phyloP scores from a whole-genome alignment of 371 early-diverging fungal genomes.

The Funneliformis caledonium region DNA sequence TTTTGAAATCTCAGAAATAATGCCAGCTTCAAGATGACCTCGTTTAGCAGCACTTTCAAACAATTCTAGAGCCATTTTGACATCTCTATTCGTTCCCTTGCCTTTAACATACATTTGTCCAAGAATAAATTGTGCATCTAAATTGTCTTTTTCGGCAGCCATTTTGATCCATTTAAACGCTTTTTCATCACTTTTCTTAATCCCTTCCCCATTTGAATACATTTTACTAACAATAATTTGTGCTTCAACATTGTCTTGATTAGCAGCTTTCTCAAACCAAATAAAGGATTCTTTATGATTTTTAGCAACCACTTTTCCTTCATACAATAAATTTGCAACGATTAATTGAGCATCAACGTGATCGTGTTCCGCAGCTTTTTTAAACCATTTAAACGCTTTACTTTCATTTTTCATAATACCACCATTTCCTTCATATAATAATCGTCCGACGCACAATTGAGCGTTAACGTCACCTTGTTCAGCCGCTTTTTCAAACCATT shows the following conservation, averaged over 20 bases:
- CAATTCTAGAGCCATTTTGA: too few species aligned
- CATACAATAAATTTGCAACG: too few species aligned
- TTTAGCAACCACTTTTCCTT: too few species aligned
- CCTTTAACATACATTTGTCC: too few species aligned
- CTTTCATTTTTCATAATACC: slow-evolving; percentile 65
- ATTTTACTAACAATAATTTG: not conserved
- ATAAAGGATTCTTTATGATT: not conserved
- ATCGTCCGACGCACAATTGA: not conserved
- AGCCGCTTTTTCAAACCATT: too few species aligned
- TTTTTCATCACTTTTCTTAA: slow-evolving; percentile 1
- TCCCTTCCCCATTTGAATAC: not conserved
- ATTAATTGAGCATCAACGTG: slow-evolving; percentile 73
- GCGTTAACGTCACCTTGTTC: too few species aligned
- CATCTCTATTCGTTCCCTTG: too few species aligned
- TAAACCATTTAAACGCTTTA: slow-evolving; percentile 69
- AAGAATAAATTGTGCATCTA: too few species aligned
- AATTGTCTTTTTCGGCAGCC: not conserved
- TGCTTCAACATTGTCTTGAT: not conserved
- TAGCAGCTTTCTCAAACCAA: slow-evolving; percentile 9
- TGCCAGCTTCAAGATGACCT: too few species aligned
- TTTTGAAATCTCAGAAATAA: too few species aligned
- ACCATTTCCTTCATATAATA: not conserved
- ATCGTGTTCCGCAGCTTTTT: slow-evolving; percentile 62
- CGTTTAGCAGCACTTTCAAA: too few species aligned
- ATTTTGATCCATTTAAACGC: not conserved